Base-by-base conservation (phyloP, 768 basidiomycete species). In the Lactarius hengduanensis region DNA sequence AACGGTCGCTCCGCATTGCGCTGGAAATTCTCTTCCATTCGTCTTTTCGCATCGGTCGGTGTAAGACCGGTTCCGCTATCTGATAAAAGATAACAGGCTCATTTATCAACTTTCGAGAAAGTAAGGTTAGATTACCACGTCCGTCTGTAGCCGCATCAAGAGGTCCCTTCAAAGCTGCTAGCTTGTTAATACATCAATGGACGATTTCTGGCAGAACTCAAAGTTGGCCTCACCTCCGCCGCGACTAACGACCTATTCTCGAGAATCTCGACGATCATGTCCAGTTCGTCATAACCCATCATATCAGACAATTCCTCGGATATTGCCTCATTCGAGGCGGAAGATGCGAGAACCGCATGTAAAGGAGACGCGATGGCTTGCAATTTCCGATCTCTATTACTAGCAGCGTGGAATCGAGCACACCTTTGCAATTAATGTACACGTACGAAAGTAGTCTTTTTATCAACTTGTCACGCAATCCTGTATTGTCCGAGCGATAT, bases 261-360 rank as follows among this genome's bases (percentile, higher is more conserved):
- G 2, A 97, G 75, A 32, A 97, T 82, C 50, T 90, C 84, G 77
- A 83, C 84, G 9, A 90, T 86, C 40, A 94, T 78, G 32, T 92
- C 92, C 57, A 98, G 85, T 20, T 89, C 84, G 59, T 96, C 91
- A 74, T 88, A 92, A 2, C 95, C 96, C 57, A 96, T 74, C 11
- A 92, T 78, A 66, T 97, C 95, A 9, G 83, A 84, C 11, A 98
- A 74, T 70, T 92, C 89, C 32, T 78, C 84, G 32, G 92, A 90
- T 36, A 97, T 89, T 26, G 84, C 85, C 36, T 94, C 91, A 69
- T 89, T 81, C 6, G 79, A 77, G 45, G 78, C 79, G 28, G 77
- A 69, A 7, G 85, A 85, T 1, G 81, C 80, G 18, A 92, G 76
- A 41, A 83, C 75, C 10, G 71, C 62, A 7, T 73, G 72, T 28